Conservation (phyloP, 2,329 filamentous ascomycete species). For the Arthroderma sp. region DNA sequence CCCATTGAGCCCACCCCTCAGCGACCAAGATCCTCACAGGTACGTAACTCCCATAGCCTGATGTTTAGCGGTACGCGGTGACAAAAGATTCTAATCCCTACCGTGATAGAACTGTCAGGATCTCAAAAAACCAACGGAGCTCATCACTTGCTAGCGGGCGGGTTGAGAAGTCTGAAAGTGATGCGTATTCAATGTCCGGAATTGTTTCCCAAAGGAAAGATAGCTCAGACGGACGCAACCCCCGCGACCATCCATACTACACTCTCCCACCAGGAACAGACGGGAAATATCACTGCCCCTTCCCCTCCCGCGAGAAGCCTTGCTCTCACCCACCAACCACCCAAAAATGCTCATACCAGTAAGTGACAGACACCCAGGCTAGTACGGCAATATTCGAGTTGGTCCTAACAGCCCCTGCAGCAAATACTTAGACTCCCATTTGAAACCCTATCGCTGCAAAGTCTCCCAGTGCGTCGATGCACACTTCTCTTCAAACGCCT, state of each 20-base stretch:
- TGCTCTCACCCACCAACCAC: conserved; percentile 90
- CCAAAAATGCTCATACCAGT: conserved; percentile 99
- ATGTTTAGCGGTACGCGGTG: not conserved
- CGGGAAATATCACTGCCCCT: conserved; percentile 88
- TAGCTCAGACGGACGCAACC: conserved; percentile 23
- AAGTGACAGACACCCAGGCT: conserved; percentile 32
- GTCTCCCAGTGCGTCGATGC: conserved; percentile 67
- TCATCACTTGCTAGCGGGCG: not conserved
- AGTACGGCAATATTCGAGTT: conserved; percentile 6
- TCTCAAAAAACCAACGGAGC: conserved; percentile 23
- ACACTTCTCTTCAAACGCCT: conserved; percentile 89
- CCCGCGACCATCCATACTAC: conserved; percentile 31
- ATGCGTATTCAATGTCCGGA: conserved; percentile 9
- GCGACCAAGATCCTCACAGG: conserved; percentile 30
- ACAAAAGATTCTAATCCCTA: not conserved
- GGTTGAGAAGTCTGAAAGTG: not conserved
- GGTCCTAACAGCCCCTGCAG: conserved; percentile 35
- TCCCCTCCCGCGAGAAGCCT: conserved; percentile 50
- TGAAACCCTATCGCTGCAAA: conserved; percentile 96
- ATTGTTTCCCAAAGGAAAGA: conserved; percentile 26
- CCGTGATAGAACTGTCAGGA: conserved; percentile 24
- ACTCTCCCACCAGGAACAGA: conserved; percentile 40
- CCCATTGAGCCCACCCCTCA: conserved; percentile 26
- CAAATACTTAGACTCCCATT: conserved; percentile 93
- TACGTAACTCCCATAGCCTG: conserved; percentile 14